Conservation (phyloP, 441 rosid genomes). For the Biscutella laevigata region DNA sequence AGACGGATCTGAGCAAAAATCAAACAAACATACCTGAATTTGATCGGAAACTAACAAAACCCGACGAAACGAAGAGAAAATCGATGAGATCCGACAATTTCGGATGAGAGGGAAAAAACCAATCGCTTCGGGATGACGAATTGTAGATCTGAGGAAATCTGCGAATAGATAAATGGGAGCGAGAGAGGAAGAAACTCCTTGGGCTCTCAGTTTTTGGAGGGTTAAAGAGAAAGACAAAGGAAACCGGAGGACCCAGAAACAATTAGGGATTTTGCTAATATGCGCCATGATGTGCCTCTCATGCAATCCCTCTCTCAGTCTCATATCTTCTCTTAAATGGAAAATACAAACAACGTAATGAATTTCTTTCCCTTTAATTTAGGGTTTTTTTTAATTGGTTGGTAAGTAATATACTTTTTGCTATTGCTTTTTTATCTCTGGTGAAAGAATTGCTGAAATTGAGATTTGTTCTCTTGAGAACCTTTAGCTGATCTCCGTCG, state of each 20-base stretch:
- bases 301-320: too few species aligned
- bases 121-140: neutral
- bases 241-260: slow-evolving; percentile 26
- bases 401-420: too few species aligned
- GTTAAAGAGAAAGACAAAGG: slow-evolving; percentile 22
- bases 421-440: too few species aligned
- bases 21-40: slow-evolving; percentile 12
- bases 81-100: slow-evolving; percentile 4
- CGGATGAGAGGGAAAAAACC: neutral
- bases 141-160: slow-evolving; percentile 12
- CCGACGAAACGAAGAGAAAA: neutral
- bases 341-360: too few species aligned
- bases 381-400: too few species aligned
- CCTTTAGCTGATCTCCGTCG: too few species aligned
- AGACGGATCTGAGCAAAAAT: slow-evolving; percentile 2
- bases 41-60: slow-evolving; percentile 1
- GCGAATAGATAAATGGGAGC: slow-evolving; percentile 18
- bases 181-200: too few species aligned
- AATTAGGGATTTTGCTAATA: slow-evolving; percentile 19
- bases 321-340: slow-evolving; percentile 16
- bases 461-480: too few species aligned
- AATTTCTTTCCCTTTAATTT: too few species aligned
- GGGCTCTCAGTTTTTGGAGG: slow-evolving; percentile 16
- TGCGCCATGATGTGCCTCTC: slow-evolving; percentile 27
- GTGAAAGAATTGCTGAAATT: too few species aligned